Percentiles rank a stretch among this genome's conserved stretches.
These are phyloP conservation scores for Lecanosticta acicola DNA, from an alignment of 2,329 filamentous ascomycete species.

Conservation along the genomic window DNA sequence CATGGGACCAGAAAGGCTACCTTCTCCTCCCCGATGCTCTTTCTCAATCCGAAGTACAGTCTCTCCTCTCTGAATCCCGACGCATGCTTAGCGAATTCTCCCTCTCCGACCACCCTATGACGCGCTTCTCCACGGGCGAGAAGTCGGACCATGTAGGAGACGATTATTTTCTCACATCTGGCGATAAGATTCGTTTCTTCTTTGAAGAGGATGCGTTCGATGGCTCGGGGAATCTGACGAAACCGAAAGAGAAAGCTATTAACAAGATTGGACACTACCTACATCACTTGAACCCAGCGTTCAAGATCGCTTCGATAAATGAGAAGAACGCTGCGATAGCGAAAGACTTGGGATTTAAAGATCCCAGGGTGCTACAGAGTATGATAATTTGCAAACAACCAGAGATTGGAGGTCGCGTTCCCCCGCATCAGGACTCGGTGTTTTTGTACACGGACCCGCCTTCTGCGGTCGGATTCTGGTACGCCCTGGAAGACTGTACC, in stretches of 20 bases:
- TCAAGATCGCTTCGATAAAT: conserved; percentile 50
- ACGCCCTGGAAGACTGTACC: conserved; percentile 88
- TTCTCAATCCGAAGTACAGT: conserved; percentile 55
- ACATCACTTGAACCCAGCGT: conserved; percentile 42
- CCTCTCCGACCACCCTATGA: conserved; percentile 82
- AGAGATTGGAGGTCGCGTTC: conserved; percentile 87
- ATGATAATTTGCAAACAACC: conserved; percentile 99
- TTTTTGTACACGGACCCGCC: conserved; percentile 89
- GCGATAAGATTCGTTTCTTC: conserved; percentile 93
- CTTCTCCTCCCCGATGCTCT: conserved; percentile 79
- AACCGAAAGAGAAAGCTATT: conserved; percentile 77
- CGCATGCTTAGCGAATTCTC: conserved; percentile 68
- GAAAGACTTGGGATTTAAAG: conserved; percentile 62
- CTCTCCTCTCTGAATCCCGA: conserved; percentile 69
- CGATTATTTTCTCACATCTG: conserved; percentile 84
- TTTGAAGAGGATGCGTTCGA: conserved; percentile 92
- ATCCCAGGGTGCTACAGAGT: conserved; percentile 77
- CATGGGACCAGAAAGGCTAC: conserved; percentile 80
- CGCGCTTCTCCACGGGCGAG: conserved; percentile 81
- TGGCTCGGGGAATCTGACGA: conserved; percentile 55
- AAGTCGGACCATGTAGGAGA: conserved; percentile 78
- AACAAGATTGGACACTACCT: conserved; percentile 59
- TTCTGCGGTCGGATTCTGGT: conserved; percentile 92
- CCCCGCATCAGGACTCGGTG: conserved; percentile 84
- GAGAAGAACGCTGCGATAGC: conserved; percentile 59